Evolutionary conservation across 257 asterid genomes (phyloP).

Genomic region (Primulina tabacum): DNA sequence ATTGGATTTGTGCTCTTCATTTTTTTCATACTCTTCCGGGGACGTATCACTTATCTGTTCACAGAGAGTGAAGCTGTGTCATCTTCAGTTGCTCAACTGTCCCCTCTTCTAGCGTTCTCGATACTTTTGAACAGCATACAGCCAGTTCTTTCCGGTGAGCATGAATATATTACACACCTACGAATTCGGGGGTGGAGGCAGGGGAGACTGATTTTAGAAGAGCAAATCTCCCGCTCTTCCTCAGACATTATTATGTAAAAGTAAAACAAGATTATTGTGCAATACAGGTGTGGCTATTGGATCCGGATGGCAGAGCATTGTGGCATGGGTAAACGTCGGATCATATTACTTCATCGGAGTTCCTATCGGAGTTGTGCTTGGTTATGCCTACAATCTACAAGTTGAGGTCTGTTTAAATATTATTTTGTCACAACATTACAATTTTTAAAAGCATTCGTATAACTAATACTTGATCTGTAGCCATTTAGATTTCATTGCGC

Average conservation of each 20-base stretch:
- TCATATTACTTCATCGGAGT: constrained; percentile 46
- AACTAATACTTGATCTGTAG: too few relatives aligned
- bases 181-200: too few relatives aligned
- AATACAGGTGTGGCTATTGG: constrained; percentile 45
- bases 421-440: too few relatives aligned
- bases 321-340: constrained; percentile 42
- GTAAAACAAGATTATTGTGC: too few relatives aligned
- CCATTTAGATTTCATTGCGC: too few relatives aligned
- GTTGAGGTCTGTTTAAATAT: constrained; percentile 32
- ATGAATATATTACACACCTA: neutral
- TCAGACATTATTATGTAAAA: too few relatives aligned
- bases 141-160: constrained; percentile 53
- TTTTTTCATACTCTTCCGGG: constrained; percentile 32
- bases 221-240: too few relatives aligned
- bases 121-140: constrained; percentile 48
- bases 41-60: constrained; percentile 38
- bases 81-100: constrained; percentile 28
- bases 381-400: constrained; percentile 35
- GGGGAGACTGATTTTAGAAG: too few relatives aligned
- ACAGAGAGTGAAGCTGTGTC: constrained; percentile 33
- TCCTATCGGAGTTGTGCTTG: constrained; percentile 39
- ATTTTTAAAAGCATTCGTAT: too few relatives aligned
- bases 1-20: constrained; percentile 36
- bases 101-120: constrained; percentile 42
- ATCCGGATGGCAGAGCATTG: constrained; percentile 48